Base-by-base conservation (phyloP, 768 basidiomycete genomes). In the Hygrocybe punicea region DNA sequence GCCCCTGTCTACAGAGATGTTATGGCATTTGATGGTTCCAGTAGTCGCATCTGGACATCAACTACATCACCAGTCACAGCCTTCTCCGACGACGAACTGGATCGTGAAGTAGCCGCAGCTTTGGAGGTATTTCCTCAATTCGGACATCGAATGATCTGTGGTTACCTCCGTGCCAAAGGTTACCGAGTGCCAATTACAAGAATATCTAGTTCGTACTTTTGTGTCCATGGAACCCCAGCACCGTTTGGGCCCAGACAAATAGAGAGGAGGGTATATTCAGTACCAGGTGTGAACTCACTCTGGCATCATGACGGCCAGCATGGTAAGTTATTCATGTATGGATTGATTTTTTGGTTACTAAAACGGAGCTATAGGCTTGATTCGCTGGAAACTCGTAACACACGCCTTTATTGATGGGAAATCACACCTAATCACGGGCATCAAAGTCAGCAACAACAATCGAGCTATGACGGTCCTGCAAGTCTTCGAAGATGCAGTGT, bases 221-320 rank as follows among this genome's bases (percentile, higher is more conserved):
- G 63, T 16, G 58, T 67, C 9, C 47, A 64, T 42, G 59, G 65
- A 40, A 23, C 60, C 16, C 51, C 57, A 35, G 46, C 35, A 29
- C 29, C 37, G 29, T 71, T 70, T 58, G 45, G 62, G 11, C 45
- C 42, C 1, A 58, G 60, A 4, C 57, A 25, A 3, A 71, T 72
- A 8, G 36, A 51, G 11, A 52, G 63, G 1, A 17, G 63, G 21
- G 50, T 16, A 16, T 74, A 75, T 49, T 25, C 23, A 8, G 71
- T 73, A 4, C 60, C 71, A 2, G 70, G 70, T 1, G 63, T 63
- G 4, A 72, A 71, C 50, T 62, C 67, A 1, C 61, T 73, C 9
- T 70, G 65, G 67, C 71, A 74, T 51, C 65, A 69, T 57, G 72
- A 74, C 53, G 72, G 71, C 0, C 69, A 74, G 45, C 73, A 73